Conservation (phyloP, 345 rosid genomes). For the Punica granatum region DNA sequence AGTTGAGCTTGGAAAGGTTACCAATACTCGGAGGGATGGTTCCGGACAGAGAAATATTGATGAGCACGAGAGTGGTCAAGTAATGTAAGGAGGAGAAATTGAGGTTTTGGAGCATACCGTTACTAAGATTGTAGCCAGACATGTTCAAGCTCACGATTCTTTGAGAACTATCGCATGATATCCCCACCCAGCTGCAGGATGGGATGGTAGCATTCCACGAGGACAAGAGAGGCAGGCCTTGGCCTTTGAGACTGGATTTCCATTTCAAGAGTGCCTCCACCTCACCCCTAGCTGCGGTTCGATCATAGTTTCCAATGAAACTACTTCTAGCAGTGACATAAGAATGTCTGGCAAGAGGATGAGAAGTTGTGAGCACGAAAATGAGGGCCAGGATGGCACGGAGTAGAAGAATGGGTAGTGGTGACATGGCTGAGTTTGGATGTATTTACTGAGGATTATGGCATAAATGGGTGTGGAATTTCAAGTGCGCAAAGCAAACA, state of each 20-base stretch:
- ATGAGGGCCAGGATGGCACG: too few species aligned
- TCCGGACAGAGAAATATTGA: slow-evolving; percentile 13
- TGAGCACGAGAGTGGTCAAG: neutral
- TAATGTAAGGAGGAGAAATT: slow-evolving; percentile 13
- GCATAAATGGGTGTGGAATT: too few species aligned
- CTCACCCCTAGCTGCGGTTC: neutral
- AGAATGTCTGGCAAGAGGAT: neutral
- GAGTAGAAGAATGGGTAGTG: too few species aligned
- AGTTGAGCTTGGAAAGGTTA: slow-evolving; percentile 14
- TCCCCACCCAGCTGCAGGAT: slow-evolving; percentile 13
- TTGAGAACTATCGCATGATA: slow-evolving; percentile 1
- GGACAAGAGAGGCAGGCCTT: neutral
- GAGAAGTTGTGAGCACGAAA: too few species aligned
- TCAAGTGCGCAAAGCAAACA: too few species aligned
- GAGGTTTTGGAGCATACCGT: slow-evolving; percentile 12
- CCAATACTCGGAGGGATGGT: slow-evolving; percentile 14
- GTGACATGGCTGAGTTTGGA: too few species aligned
- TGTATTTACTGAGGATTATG: too few species aligned
- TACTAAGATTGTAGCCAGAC: neutral
- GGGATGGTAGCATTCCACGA: slow-evolving; percentile 11
- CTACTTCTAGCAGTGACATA: too few species aligned
- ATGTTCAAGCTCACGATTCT: slow-evolving; percentile 13
- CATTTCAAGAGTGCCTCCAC: slow-evolving; percentile 17
- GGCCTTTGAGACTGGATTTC: slow-evolving; percentile 12
- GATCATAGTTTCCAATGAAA: too few species aligned